Percentiles rank a stretch among this genome's conserved stretches.
phyloP scores from a whole-genome alignment of 2,329 filamentous ascomycete genomes.

The Apiospora marii region DNA sequence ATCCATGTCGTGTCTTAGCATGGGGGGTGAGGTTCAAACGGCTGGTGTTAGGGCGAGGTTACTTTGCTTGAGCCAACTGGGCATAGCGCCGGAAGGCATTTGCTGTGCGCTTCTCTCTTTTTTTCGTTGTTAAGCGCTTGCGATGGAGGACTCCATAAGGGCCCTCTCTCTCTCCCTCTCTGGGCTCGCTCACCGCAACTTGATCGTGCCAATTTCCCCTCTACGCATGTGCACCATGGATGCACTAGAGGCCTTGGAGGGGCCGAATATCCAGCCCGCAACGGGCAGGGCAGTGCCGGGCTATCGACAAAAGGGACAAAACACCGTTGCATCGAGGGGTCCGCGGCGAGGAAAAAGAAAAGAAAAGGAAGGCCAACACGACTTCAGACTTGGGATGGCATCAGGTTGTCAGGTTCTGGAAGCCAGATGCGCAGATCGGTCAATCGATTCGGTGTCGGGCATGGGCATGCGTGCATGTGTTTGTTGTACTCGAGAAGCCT shows the following conservation, averaged over 20 bases:
- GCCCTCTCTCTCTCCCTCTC: not conserved
- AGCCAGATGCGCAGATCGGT: not conserved
- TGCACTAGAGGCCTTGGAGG: not conserved
- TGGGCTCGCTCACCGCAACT: not conserved
- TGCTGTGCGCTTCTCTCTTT: not conserved
- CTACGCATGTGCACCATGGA: not conserved
- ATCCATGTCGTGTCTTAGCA: conserved; percentile 1
- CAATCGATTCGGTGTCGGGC: not conserved
- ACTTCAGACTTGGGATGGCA: not conserved
- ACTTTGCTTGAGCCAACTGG: not conserved
- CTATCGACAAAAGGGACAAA: not conserved
- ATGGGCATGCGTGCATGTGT: not conserved
- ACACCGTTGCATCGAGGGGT: not conserved
- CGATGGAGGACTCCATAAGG: not conserved
- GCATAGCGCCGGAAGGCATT: not conserved
- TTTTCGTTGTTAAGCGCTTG: not conserved
- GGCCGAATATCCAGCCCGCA: not conserved
- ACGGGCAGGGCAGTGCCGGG: not conserved
- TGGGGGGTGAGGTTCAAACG: not conserved
- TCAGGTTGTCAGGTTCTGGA: not conserved
- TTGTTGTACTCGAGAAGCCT: not conserved
- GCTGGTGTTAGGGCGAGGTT: conserved; percentile 3
- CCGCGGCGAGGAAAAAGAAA: not conserved
- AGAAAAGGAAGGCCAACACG: not conserved
- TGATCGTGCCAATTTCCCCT: not conserved